Percentiles rank a stretch among this genome's conserved stretches.
phyloP scores from a whole-genome alignment of 139 green algal species.

The Chlamydomonas asymmetrica region DNA sequence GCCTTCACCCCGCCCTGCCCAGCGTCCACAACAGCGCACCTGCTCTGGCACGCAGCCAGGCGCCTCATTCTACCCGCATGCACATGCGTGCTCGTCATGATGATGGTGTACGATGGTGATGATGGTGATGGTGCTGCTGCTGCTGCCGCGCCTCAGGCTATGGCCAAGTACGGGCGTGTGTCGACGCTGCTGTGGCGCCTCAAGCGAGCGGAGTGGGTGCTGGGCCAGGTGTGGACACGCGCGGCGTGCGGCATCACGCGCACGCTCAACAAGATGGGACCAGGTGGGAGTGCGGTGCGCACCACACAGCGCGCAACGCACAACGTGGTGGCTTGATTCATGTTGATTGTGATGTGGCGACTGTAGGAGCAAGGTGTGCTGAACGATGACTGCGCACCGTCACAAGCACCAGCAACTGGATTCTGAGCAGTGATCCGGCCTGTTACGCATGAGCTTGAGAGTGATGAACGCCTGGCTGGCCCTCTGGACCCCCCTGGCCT shows the following conservation, averaged over 20 bases:
- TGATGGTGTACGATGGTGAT: too few species aligned
- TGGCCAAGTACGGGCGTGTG: constrained; percentile 69
- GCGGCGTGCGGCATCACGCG: constrained; percentile 44
- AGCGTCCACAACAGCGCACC: too few species aligned
- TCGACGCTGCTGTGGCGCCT: constrained; percentile 84
- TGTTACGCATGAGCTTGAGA: background rate
- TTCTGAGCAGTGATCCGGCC: background rate
- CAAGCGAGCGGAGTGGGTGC: constrained; percentile 79
- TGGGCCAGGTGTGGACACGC: constrained; percentile 68
- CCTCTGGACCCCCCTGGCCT: background rate
- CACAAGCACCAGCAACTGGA: background rate
- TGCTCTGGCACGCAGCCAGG: too few species aligned
- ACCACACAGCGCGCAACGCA: background rate
- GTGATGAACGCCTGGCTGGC: background rate
- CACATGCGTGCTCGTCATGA: too few species aligned
- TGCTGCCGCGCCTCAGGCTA: too few species aligned
- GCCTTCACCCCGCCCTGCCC: too few species aligned
- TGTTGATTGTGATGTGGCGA: background rate
- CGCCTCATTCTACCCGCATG: too few species aligned
- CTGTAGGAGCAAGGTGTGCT: background rate
- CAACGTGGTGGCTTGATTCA: background rate
- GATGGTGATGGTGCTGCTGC: too few species aligned
- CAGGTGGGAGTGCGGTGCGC: constrained; percentile 2
- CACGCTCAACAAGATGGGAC: constrained; percentile 26
- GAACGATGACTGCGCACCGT: background rate